phyloP scores from a whole-genome alignment of 139 green algal genomes.

The Picochlorum sp. region DNA sequence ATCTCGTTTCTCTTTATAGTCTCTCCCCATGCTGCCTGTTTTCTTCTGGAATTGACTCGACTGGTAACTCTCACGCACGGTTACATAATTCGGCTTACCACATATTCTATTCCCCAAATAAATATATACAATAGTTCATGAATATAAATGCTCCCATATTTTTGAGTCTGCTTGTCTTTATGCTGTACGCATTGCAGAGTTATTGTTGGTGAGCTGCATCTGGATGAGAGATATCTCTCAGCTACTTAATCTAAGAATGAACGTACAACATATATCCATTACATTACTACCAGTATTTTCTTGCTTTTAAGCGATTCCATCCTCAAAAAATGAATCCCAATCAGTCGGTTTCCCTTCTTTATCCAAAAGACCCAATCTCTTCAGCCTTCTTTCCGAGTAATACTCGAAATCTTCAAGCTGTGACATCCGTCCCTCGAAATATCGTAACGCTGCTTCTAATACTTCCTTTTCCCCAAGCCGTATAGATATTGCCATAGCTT shows the following conservation, averaged over 20 bases:
- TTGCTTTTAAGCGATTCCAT: slow-evolving; percentile 29
- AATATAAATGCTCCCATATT: too few species aligned
- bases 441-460: slow-evolving; percentile 48
- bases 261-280: too few species aligned
- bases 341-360: slow-evolving; percentile 59
- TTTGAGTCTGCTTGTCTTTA: too few species aligned
- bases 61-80: too few species aligned
- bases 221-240: too few species aligned
- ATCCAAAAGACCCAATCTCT: slow-evolving; percentile 72
- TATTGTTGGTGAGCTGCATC: too few species aligned
- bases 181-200: too few species aligned
- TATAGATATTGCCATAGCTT: slow-evolving; percentile 38
- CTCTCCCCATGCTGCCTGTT: background rate
- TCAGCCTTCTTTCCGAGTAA: slow-evolving; percentile 70
- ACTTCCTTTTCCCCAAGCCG: slow-evolving; percentile 68
- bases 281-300: too few species aligned
- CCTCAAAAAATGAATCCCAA: slow-evolving; percentile 62
- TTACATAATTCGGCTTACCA: too few species aligned
- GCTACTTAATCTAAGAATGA: too few species aligned
- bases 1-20: background rate
- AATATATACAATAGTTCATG: too few species aligned
- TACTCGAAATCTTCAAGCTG: slow-evolving; percentile 64
- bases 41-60: background rate
- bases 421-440: slow-evolving; percentile 56
- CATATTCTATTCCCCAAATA: too few species aligned